Conservation (phyloP, 1,139 yeast genomes). For the Kodamaea sp. region DNA sequence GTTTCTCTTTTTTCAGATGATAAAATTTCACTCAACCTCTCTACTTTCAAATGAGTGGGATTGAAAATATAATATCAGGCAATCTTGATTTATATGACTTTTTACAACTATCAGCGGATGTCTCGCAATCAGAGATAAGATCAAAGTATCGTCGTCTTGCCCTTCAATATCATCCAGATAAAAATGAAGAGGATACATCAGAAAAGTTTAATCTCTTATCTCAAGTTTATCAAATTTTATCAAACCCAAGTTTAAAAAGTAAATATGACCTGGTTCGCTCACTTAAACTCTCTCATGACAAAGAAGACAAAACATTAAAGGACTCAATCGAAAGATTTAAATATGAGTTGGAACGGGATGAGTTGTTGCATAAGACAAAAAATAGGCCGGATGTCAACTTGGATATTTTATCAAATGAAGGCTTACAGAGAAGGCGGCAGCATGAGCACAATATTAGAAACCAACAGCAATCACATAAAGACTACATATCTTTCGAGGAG, state of each 20-base stretch:
- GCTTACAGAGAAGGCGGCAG: slow-evolving; percentile 23
- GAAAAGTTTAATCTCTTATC: slow-evolving; percentile 37
- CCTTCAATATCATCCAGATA: slow-evolving; percentile 42
- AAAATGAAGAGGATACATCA: slow-evolving; percentile 32
- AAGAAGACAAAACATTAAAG: slow-evolving; percentile 16
- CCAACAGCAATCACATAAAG: not conserved
- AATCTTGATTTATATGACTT: slow-evolving; percentile 33
- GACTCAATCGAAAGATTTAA: slow-evolving; percentile 31
- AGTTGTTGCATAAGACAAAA: slow-evolving; percentile 11
- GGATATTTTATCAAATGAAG: slow-evolving; percentile 31
- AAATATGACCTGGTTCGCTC: slow-evolving; percentile 36
- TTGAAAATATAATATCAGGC: slow-evolving; percentile 26
- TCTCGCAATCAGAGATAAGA: slow-evolving; percentile 16
- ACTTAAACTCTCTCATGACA: slow-evolving; percentile 13
- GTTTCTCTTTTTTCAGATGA: not conserved
- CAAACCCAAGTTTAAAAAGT: slow-evolving; percentile 23
- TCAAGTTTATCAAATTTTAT: slow-evolving; percentile 39
- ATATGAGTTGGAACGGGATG: slow-evolving; percentile 32
- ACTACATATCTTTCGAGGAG: slow-evolving; percentile 22
- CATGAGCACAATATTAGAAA: slow-evolving; percentile 16
- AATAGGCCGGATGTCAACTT: slow-evolving; percentile 11
- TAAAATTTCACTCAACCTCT: not conserved
- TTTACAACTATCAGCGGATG: slow-evolving; percentile 24
- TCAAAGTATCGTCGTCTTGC: slow-evolving; percentile 20
- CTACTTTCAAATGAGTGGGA: slow-evolving; percentile 4